Evolutionary conservation across 1,284 basidiomycete genomes (phyloP).

Genomic region (Ceratobasidium sp.): DNA sequence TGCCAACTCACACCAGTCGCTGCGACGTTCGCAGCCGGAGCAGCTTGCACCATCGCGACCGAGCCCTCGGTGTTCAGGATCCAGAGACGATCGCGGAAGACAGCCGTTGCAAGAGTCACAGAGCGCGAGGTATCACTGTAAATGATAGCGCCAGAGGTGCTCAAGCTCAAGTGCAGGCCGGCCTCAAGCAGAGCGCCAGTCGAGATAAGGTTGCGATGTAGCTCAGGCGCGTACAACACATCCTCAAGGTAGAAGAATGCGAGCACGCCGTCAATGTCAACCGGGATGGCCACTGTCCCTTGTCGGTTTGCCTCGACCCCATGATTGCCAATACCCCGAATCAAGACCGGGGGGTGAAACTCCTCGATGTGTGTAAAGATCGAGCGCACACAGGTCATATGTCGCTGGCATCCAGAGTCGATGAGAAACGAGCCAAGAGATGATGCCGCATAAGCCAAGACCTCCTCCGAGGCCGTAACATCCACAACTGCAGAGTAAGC

Average conservation of each 20-base stretch:
- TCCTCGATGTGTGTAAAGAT: background rate
- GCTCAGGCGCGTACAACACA: background rate
- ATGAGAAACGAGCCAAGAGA: conserved; percentile 7
- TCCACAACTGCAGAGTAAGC: background rate
- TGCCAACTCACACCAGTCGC: background rate
- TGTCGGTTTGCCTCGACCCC: background rate
- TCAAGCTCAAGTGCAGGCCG: background rate
- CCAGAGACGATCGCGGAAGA: background rate
- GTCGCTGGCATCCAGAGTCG: conserved; percentile 54
- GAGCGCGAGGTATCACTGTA: background rate
- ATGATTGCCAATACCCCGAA: background rate
- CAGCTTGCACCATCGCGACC: background rate
- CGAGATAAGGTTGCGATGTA: conserved; percentile 5
- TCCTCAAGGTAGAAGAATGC: background rate
- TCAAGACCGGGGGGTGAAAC: background rate
- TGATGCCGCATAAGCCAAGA: background rate
- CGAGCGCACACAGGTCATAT: conserved; percentile 5
- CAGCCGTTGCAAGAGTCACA: background rate
- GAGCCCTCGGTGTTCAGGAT: background rate
- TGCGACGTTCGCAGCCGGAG: background rate
- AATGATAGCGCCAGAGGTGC: background rate
- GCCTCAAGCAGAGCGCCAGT: conserved; percentile 1
- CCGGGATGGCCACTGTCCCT: background rate
- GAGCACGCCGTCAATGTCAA: background rate
- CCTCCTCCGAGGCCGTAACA: background rate